Conservation (phyloP, 192 early-diverging fungal species). For the Podila epicladia region DNA sequence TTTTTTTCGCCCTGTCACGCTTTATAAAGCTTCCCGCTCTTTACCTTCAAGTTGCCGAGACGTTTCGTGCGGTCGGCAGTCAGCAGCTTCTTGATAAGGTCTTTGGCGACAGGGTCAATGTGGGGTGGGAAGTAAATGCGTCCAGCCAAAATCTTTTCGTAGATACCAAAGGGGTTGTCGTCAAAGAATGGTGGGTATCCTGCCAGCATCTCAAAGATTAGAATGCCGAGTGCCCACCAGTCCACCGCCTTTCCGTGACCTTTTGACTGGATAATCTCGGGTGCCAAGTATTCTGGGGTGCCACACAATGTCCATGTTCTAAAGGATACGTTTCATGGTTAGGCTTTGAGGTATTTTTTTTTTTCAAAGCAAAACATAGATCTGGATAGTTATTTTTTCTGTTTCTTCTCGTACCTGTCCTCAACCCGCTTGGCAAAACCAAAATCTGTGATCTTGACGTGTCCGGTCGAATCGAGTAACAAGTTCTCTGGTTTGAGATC, state of each 20-base stretch:
- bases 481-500: constrained; percentile 97
- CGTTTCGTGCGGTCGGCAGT: constrained; percentile 92
- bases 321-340: constrained; percentile 3
- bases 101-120: constrained; percentile 86
- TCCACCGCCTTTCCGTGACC: constrained; percentile 98
- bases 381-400: background rate
- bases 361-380: background rate
- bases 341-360: background rate
- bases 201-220: constrained; percentile 98
- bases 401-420: constrained; percentile 47
- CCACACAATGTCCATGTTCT: constrained; percentile 99
- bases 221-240: constrained; percentile 99
- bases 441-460: constrained; percentile 99
- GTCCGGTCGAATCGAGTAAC: constrained; percentile 84
- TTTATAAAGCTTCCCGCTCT: background rate
- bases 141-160: constrained; percentile 97
- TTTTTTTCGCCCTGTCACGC: background rate
- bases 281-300: constrained; percentile 97
- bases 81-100: constrained; percentile 91
- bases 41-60: constrained; percentile 88
- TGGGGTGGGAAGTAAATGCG: constrained; percentile 89
- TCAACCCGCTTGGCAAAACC: constrained; percentile 95
- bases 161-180: constrained; percentile 98
- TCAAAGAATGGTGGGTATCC: constrained; percentile 99
- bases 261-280: constrained; percentile 96